These are phyloP conservation scores for Pseudogymnoascus sp. DNA, from an alignment of 2,329 filamentous ascomycete species.

Conservation along the genomic window DNA sequence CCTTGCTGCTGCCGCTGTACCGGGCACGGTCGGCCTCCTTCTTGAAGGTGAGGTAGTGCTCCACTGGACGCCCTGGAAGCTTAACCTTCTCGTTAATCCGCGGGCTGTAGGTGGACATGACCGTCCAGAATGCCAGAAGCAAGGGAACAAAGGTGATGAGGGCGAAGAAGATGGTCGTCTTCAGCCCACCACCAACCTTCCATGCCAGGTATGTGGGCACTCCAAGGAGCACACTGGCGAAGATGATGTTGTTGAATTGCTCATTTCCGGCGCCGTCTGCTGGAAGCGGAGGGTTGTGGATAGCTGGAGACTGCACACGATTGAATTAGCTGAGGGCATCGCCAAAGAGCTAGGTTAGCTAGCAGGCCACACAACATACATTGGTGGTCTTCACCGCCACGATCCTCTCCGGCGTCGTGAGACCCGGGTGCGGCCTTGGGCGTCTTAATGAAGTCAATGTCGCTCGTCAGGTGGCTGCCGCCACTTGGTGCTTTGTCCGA, in stretches of 20 bases:
- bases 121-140: constrained; percentile 22
- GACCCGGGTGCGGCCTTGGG: constrained; percentile 20
- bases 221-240: constrained; percentile 19
- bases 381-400: constrained; percentile 24
- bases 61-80: constrained; percentile 23
- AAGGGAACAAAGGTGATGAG: constrained; percentile 20
- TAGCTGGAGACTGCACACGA: constrained; percentile 22
- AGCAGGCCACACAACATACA: constrained; percentile 16
- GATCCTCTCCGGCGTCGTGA: constrained; percentile 22
- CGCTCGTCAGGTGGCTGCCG: constrained; percentile 10
- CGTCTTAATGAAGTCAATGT: constrained; percentile 26
- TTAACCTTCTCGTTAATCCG: constrained; percentile 26
- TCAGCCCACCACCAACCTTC: constrained; percentile 17
- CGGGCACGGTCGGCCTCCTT: constrained; percentile 20
- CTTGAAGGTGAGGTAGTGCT: constrained; percentile 28
- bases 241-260: constrained; percentile 23
- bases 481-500: constrained; percentile 35
- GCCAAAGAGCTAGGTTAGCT: constrained; percentile 9
- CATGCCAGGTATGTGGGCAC: constrained; percentile 22
- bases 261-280: constrained; percentile 24
- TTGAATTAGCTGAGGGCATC: background rate
- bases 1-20: constrained; percentile 25
- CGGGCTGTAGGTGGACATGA: constrained; percentile 21
- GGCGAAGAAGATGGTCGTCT: constrained; percentile 18
- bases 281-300: constrained; percentile 22